Evolutionary conservation across 2,329 filamentous ascomycete genomes (phyloP), one percentile per base, ranked within the genome.

Genomic region (Colletotrichum lini): DNA sequence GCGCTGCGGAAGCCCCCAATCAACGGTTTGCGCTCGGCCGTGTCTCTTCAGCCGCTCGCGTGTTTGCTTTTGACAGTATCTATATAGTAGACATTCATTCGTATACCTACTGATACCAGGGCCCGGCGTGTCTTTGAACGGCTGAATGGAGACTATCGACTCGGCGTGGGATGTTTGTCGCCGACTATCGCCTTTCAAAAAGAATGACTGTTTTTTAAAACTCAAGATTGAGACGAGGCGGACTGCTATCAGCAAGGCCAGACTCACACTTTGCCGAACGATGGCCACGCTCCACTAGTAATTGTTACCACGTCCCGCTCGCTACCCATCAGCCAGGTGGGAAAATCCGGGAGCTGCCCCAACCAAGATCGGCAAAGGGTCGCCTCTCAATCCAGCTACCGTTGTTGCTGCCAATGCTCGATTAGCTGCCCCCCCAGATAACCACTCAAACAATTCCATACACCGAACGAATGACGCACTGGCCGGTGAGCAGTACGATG

Each of bases 1-100:
- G 68, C 68, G 58, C 30, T 63, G 45, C 45, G 57, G 52, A 53
- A 59, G 58, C 52, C 30, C 45, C 53, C 52, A 63, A 63, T 58
- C 52, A 68, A 71, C 58, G 58, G 58, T 58, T 59, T 54, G 57
- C 40, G 7, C 42, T 42, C 45, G 40, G 42, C 8, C 35, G 65
- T 38, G 26, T 30, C 49, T 45, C 16, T 26, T 38, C 52, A 53
- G 44, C 26, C 67, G 47, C 23, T 44, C 21, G 40, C 30, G 26
- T 56, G 53, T 49, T 49, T 42, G 38, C 38, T 47, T 47, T 57
- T 30, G 35, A 63, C 18, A 21, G 40, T 47, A 71, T 42, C 13
- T 40, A n/a, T n/a, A n/a, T n/a, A n/a, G n/a, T n/a, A 23, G 26
- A 16, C 35, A 35, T 12, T 16, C 58, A 35, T 35, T 35, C 30